A percentile compares a stretch with the other conserved stretches of the same genome.
Conservation (phyloP, 257 asterid genomes). For the Forsythia viridissima region DNA sequence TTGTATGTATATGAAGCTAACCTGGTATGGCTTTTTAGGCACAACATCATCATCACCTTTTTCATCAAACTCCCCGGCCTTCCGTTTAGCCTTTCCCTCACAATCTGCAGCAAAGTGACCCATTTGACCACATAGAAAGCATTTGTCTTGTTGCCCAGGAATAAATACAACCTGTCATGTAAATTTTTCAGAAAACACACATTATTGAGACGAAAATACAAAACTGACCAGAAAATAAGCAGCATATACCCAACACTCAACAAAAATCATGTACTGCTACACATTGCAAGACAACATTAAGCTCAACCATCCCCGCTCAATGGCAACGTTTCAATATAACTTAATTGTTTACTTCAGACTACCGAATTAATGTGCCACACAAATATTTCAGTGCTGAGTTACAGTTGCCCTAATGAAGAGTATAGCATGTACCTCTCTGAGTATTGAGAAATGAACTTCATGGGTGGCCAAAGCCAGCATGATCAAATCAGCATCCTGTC, state of each 20-base stretch:
- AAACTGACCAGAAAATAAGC: conserved; percentile 10
- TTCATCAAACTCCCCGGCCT: conserved; percentile 96
- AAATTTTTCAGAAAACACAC: conserved; percentile 23
- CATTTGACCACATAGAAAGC: conserved; percentile 95
- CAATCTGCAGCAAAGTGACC: conserved; percentile 93
- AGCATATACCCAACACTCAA: not conserved
- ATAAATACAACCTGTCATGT: conserved; percentile 75
- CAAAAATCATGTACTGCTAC: conserved; percentile 5
- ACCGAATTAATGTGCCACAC: not conserved
- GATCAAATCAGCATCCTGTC: conserved; percentile 71
- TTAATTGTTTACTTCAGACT: not conserved
- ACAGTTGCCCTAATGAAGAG: not conserved
- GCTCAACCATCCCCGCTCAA: not conserved
- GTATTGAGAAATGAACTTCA: conserved; percentile 89
- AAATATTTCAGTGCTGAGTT: not conserved
- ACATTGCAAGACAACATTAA: conserved; percentile 4
- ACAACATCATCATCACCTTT: conserved; percentile 74
- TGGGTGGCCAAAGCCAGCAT: conserved; percentile 96
- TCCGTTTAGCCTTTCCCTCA: conserved; percentile 94
- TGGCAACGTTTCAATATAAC: not conserved
- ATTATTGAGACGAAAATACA: conserved; percentile 23
- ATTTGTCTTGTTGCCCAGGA: conserved; percentile 97
- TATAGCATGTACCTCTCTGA: conserved; percentile 72
- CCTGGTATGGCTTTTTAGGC: conserved; percentile 95
- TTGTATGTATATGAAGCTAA: conserved; percentile 22